A percentile compares a stretch with the other conserved stretches of the same genome.
phyloP scores from a whole-genome alignment of 805 yeast genomes.

The Candida rishiriensis region DNA sequence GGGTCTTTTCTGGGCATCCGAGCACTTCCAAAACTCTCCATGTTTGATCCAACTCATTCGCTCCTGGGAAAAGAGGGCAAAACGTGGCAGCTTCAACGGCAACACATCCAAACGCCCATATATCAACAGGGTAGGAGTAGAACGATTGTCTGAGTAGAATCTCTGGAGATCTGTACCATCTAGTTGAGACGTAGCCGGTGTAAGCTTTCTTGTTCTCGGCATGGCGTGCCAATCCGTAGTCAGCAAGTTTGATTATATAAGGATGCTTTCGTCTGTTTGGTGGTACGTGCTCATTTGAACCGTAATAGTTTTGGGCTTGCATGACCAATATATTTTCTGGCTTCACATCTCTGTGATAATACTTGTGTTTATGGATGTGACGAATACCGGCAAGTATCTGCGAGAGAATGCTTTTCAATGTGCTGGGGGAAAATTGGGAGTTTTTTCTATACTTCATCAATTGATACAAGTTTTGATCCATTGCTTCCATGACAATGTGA shows the following conservation, averaged over 20 bases:
- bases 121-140: slow-evolving; percentile 69
- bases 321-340: slow-evolving; percentile 86
- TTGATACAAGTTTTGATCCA: slow-evolving; percentile 80
- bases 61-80: slow-evolving; percentile 81
- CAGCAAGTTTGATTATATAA: slow-evolving; percentile 71
- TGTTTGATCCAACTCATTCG: slow-evolving; percentile 73
- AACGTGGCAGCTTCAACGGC: slow-evolving; percentile 70
- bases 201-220: slow-evolving; percentile 48
- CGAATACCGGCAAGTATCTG: slow-evolving; percentile 74
- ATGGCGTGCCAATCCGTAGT: slow-evolving; percentile 73
- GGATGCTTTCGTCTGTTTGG: slow-evolving; percentile 34
- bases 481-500: slow-evolving; percentile 83
- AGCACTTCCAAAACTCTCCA: slow-evolving; percentile 60
- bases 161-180: slow-evolving; percentile 88
- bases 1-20: slow-evolving; percentile 60
- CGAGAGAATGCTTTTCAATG: slow-evolving; percentile 60
- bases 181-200: slow-evolving; percentile 75
- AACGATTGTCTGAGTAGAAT: slow-evolving; percentile 58
- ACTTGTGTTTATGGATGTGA: slow-evolving; percentile 70
- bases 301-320: slow-evolving; percentile 51
- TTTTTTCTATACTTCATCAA: slow-evolving; percentile 60
- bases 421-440: slow-evolving; percentile 48
- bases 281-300: slow-evolving; percentile 37
- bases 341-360: slow-evolving; percentile 85
- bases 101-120: slow-evolving; percentile 85